Conservation (phyloP, 148 eudicot genomes). For the Pharnaceum exiguum region DNA sequence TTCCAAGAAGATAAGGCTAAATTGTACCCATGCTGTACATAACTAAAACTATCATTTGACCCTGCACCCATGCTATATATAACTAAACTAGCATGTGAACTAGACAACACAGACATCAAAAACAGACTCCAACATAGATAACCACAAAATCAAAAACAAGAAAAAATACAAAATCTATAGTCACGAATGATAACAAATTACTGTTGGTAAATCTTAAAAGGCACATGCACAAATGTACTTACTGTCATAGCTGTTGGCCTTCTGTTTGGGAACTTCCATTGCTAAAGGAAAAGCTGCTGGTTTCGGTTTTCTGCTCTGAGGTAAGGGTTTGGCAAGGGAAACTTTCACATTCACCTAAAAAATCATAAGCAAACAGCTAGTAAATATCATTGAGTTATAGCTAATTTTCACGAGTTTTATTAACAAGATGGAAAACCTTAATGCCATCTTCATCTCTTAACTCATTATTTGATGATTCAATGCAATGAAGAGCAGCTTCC, state of each 20-base stretch:
- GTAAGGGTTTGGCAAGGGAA: constrained; percentile 50
- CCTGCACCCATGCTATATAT: no score
- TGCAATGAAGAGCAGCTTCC: constrained; percentile 64
- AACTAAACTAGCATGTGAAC: no score
- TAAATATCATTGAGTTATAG: neutral
- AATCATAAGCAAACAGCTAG: constrained; percentile 4
- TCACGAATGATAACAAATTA: neutral
- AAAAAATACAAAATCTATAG: no score
- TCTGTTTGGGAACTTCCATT: constrained; percentile 23
- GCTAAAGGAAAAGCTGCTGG: constrained; percentile 19
- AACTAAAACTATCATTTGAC: no score
- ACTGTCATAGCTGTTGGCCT: constrained; percentile 27
- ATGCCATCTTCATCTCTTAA: constrained; percentile 21
- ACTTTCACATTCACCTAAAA: constrained; percentile 50
- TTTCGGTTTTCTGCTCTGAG: constrained; percentile 34
- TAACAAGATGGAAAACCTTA: constrained; percentile 34
- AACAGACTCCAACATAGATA: no score
- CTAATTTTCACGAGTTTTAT: neutral
- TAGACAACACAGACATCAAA: no score
- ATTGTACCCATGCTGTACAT: no score
- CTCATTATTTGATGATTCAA: constrained; percentile 39
- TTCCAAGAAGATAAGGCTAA: no score
- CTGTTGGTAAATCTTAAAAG: neutral
- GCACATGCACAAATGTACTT: constrained; percentile 12
- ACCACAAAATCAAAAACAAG: no score